Evolutionary conservation across 331 rosid species (phyloP), one percentile per base, ranked within the genome.

Genomic region (Pyracantha coccinea): DNA sequence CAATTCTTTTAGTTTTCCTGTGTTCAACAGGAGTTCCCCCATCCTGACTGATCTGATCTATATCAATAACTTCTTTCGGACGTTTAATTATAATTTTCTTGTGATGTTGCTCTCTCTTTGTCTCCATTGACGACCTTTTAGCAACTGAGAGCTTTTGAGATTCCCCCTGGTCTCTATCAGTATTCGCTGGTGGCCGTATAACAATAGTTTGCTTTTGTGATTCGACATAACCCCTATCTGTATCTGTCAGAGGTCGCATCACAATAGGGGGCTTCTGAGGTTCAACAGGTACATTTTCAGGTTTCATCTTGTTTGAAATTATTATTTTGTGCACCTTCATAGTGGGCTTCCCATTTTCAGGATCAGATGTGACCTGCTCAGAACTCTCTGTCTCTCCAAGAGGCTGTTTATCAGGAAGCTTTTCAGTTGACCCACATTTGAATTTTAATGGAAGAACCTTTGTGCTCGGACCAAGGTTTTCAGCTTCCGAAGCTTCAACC

Each of bases 1-100:
- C 92, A 47, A 94, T 94, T 81, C 93, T 90, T 83, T 90, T 94
- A 12, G 93, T 91, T 84, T 94, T 94, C 78, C 93, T 80, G 72
- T 60, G 87, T 78, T 93, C 95, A 75, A 74, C 33, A 57, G 82
- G 86, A 33, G 82, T 75, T 74, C 79, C 87, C 71, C 87, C 96
- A 75, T 80, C 83, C 73, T 86, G 93, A 87, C 94, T 86, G 78
- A 82, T 78, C 77, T 79, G 87, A 80, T 91, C 96, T 61, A 78
- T 23, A 85, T 94, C 96, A 68, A 83, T 69, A 76, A 85, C 77
- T 68, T 94, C 99, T 79, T 88, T 94, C 45, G 96, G 83, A 69
- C 89, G 88, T 79, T 81, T 94, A 68, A 92, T 88, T 79, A 85
- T 60, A 66, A 94, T 83, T 88, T 90, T 94, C 86, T 94, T 92